phyloP scores from a whole-genome alignment of 164 flowering plant genomes.

The Annona cherimola region DNA sequence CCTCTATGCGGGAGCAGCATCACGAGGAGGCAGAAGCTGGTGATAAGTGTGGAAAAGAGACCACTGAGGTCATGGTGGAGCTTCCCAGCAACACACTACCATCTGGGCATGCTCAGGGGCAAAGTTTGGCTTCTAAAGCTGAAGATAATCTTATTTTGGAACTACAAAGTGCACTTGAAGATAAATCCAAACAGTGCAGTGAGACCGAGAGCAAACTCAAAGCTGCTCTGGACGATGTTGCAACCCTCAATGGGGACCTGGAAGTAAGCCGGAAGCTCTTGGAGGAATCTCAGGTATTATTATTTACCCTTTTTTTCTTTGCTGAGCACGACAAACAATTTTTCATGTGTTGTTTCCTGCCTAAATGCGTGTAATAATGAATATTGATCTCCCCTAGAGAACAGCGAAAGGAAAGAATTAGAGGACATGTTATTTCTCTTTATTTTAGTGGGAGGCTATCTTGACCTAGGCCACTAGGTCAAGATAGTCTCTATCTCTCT shows the following conservation, averaged over 20 bases:
- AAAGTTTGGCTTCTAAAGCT: slow-evolving; percentile 29
- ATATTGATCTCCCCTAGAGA: no score
- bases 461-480: no score
- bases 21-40: slow-evolving; percentile 37
- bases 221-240: slow-evolving; percentile 60
- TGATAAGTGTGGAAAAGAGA: slow-evolving; percentile 44
- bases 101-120: slow-evolving; percentile 31
- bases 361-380: no score
- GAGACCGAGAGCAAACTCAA: slow-evolving; percentile 63
- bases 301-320: not conserved
- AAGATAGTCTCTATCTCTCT: no score
- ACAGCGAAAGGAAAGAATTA: no score
- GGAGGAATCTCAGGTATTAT: slow-evolving; percentile 87
- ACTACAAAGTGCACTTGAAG: slow-evolving; percentile 54
- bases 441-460: no score
- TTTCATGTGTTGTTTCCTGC: no score
- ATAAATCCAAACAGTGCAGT: slow-evolving; percentile 46
- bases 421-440: no score
- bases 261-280: slow-evolving; percentile 68
- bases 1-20: slow-evolving; percentile 74
- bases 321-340: not conserved
- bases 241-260: slow-evolving; percentile 55
- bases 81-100: slow-evolving; percentile 29
- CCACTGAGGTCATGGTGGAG: slow-evolving; percentile 45
- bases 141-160: slow-evolving; percentile 37